These are phyloP conservation scores for Capsicum chinense DNA, from an alignment of 257 asterid genomes.

Conservation along the genomic window DNA sequence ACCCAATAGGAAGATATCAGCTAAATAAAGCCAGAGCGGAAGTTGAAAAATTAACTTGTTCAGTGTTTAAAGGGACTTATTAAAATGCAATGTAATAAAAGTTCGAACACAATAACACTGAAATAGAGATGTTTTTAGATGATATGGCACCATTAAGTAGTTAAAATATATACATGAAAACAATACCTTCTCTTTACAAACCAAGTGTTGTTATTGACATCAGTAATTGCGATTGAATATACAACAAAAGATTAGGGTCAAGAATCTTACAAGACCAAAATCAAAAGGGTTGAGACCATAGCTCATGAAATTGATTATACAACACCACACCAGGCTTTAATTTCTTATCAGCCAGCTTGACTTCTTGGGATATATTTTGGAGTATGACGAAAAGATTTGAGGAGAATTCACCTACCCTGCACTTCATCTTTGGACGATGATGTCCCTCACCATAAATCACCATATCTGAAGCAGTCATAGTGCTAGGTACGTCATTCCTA, in stretches of 20 bases:
- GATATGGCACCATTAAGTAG: no score
- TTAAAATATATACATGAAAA: conserved; percentile 34
- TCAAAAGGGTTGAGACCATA: conserved; percentile 15
- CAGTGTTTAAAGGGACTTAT: no score
- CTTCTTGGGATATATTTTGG: no score
- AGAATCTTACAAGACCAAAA: conserved; percentile 8
- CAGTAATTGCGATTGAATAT: conserved; percentile 86
- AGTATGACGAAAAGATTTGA: conserved; percentile 27
- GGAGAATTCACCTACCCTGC: conserved; percentile 67
- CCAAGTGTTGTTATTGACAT: conserved; percentile 77
- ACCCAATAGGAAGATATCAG: no score
- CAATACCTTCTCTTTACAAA: conserved; percentile 90
- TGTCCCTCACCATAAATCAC: conserved; percentile 60
- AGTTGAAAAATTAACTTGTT: no score
- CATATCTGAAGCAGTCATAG: conserved; percentile 66
- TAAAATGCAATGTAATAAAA: no score
- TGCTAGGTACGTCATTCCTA: conserved; percentile 45
- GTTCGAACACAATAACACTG: no score
- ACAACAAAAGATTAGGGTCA: conserved; percentile 73
- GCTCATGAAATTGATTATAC: conserved; percentile 13
- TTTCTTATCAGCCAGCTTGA: no score
- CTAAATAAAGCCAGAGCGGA: no score
- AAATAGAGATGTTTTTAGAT: no score
- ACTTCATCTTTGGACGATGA: conserved; percentile 73
- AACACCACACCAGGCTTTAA: not conserved